phyloP scores from a whole-genome alignment of 495 filamentous ascomycete genomes.

The Parachaetomium inaequale region DNA sequence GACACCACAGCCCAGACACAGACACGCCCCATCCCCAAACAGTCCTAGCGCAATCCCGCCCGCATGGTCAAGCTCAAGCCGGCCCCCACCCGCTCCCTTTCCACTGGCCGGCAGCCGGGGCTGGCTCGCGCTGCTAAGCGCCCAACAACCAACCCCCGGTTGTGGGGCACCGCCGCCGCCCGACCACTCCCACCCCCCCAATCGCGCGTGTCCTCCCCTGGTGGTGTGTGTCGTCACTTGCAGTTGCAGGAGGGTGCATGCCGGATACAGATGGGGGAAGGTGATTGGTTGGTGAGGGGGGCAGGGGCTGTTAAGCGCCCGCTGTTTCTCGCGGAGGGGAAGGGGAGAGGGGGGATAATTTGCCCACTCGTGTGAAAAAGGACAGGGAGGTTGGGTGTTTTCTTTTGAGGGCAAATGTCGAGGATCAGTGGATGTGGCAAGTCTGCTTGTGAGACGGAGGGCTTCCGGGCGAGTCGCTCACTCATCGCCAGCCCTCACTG shows the following conservation, averaged over 20 bases:
- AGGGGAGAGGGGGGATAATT: not conserved
- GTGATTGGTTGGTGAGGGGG: not conserved
- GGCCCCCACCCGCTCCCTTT: not conserved
- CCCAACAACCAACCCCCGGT: not conserved
- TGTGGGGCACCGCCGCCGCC: not conserved
- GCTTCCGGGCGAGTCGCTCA: not conserved
- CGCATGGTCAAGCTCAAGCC: constrained; percentile 19
- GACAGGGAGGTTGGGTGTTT: not conserved
- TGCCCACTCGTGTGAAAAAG: not conserved
- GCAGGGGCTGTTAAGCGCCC: not conserved
- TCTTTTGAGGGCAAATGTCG: not conserved
- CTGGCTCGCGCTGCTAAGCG: constrained; percentile 18
- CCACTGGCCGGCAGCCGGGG: constrained; percentile 12
- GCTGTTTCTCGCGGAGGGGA: not conserved
- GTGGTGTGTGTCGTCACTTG: constrained; percentile 10
- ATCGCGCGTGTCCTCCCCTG: not conserved
- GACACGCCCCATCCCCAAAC: not conserved
- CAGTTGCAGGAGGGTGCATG: not conserved
- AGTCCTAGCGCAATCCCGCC: constrained; percentile 19
- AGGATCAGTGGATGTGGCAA: not conserved
- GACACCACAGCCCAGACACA: not conserved
- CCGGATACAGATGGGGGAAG: not conserved
- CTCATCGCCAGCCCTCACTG: no score
- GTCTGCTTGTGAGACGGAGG: not conserved
- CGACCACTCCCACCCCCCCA: not conserved